Evolutionary conservation across 768 basidiomycete genomes (phyloP).

Genomic region (Mycena polygramma): DNA sequence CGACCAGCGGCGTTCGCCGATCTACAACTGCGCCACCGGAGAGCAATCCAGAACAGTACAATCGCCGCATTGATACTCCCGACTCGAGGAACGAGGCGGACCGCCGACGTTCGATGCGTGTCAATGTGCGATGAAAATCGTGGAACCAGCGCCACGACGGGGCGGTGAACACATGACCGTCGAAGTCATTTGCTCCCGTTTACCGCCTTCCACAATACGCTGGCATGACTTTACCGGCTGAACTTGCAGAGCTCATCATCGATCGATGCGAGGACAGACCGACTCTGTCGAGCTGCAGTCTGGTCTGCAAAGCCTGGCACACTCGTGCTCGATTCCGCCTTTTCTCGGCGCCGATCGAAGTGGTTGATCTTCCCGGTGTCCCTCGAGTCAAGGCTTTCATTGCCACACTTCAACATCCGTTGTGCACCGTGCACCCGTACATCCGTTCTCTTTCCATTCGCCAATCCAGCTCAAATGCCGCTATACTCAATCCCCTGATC

Average conservation of each 20-base stretch:
- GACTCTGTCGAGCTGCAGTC: slow-evolving; percentile 30
- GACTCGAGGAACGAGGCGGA: slow-evolving; percentile 23
- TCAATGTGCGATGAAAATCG: slow-evolving; percentile 24
- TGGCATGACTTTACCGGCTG: slow-evolving; percentile 31
- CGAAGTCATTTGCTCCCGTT: background rate
- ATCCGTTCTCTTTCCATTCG: slow-evolving; percentile 31
- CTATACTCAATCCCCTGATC: slow-evolving; percentile 27
- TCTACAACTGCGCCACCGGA: slow-evolving; percentile 10
- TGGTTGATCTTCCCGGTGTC: slow-evolving; percentile 27
- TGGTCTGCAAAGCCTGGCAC: slow-evolving; percentile 35
- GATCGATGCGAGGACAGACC: slow-evolving; percentile 23
- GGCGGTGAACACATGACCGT: slow-evolving; percentile 30
- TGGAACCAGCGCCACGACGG: background rate
- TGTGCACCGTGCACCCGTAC: slow-evolving; percentile 28
- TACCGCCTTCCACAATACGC: background rate
- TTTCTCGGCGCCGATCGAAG: slow-evolving; percentile 22
- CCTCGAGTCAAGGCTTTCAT: slow-evolving; percentile 28
- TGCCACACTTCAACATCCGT: slow-evolving; percentile 25
- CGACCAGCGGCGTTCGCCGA: slow-evolving; percentile 27
- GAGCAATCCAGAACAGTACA: slow-evolving; percentile 10
- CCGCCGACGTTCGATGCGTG: slow-evolving; percentile 30
- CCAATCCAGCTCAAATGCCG: slow-evolving; percentile 10
- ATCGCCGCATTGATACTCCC: slow-evolving; percentile 16
- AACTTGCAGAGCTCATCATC: slow-evolving; percentile 35
- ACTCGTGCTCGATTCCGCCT: slow-evolving; percentile 31